Conservation (phyloP, 257 asterid genomes). For the Gentiana straminea region DNA sequence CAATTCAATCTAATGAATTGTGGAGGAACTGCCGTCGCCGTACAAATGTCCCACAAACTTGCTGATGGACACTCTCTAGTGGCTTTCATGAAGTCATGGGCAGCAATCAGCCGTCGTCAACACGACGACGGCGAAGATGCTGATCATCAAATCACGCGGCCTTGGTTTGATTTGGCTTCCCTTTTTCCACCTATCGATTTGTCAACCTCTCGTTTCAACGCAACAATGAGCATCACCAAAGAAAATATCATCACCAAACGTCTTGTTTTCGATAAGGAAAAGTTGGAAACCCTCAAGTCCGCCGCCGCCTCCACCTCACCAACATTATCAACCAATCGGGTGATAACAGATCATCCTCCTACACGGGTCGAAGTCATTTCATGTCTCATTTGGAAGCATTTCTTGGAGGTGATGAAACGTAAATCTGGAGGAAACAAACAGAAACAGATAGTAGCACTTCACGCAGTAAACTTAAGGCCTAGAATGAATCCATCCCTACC, state of each 20-base stretch:
- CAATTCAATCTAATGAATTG: slow-evolving; percentile 22
- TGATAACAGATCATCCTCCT: slow-evolving; percentile 12
- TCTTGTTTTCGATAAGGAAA: slow-evolving; percentile 23
- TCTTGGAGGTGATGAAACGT: slow-evolving; percentile 4
- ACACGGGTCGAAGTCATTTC: slow-evolving; percentile 39
- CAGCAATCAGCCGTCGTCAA: slow-evolving; percentile 7
- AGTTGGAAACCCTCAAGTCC: slow-evolving; percentile 14
- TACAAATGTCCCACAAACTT: not conserved
- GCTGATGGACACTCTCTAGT: slow-evolving; percentile 21
- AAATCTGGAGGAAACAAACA: not conserved
- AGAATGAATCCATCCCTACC: slow-evolving; percentile 1
- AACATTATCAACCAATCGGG: not conserved
- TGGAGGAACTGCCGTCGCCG: slow-evolving; percentile 22
- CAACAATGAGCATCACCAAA: slow-evolving; percentile 3
- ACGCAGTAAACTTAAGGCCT: slow-evolving; percentile 15
- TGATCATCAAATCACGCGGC: not conserved
- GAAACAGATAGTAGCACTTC: slow-evolving; percentile 11
- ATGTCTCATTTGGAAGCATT: slow-evolving; percentile 24
- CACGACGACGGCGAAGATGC: not conserved
- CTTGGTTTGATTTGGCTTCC: slow-evolving; percentile 10
- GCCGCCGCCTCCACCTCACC: not conserved
- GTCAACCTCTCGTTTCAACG: slow-evolving; percentile 6
- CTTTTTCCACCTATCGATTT: slow-evolving; percentile 18
- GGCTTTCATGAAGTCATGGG: slow-evolving; percentile 25
- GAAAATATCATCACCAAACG: slow-evolving; percentile 13